A percentile compares a stretch with the other conserved stretches of the same genome.
Evolutionary conservation across 129 eudicot species (phyloP).

Genomic region (Saposhnikovia divaricata): DNA sequence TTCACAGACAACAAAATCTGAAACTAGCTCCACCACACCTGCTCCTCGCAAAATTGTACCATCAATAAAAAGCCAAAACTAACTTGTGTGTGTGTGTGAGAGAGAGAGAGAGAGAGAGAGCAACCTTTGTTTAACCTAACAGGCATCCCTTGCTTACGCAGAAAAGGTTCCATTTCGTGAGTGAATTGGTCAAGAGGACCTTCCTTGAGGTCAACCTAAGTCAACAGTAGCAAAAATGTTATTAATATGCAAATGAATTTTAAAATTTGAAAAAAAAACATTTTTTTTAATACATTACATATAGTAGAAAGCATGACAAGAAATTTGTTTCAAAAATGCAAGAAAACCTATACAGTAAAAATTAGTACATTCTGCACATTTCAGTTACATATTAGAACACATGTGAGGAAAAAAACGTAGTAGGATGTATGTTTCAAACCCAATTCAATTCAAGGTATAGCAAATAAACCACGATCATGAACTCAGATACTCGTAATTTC

Average conservation of each 20-base stretch:
- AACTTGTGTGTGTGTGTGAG: background rate
- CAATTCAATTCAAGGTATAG: background rate
- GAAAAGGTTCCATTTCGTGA: slow-evolving; percentile 94
- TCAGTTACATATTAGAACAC: background rate
- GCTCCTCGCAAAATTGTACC: slow-evolving; percentile 9
- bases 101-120: background rate
- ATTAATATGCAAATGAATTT: background rate
- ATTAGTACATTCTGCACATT: background rate
- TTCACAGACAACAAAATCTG: slow-evolving; percentile 79
- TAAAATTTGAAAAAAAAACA: background rate
- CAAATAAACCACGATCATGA: background rate
- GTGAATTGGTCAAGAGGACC: slow-evolving; percentile 93
- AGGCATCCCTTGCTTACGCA: slow-evolving; percentile 98
- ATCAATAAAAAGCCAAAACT: background rate
- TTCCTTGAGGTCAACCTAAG: slow-evolving; percentile 88
- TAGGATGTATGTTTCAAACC: background rate
- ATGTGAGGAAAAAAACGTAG: background rate
- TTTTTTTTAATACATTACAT: background rate
- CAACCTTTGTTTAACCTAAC: slow-evolving; percentile 82
- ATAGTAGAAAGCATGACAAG: background rate
- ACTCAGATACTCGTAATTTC: background rate
- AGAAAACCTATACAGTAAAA: background rate
- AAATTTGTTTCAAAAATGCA: background rate
- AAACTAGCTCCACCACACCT: slow-evolving; percentile 90
- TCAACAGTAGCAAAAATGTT: background rate